phyloP scores from a whole-genome alignment of 208 protist genomes.

The Wallacemonas rigidus region DNA sequence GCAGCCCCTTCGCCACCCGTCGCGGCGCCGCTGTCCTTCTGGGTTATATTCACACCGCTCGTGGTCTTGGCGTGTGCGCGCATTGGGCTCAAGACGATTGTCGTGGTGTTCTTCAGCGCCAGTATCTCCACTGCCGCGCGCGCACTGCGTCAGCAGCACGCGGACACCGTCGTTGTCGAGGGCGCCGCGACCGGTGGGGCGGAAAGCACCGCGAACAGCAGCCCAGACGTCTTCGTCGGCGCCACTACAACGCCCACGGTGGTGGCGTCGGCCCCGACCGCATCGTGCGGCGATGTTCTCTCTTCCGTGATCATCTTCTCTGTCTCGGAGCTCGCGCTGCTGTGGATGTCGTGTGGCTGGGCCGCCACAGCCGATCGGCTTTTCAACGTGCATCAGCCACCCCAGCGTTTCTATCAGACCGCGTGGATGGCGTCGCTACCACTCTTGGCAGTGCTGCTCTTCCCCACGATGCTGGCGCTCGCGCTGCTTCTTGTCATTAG shows the following conservation, averaged over 20 bases:
- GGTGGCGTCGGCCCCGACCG: background rate
- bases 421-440: constrained; percentile 17
- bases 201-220: background rate
- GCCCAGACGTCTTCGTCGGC: background rate
- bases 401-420: constrained; percentile 12
- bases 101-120: constrained; percentile 29
- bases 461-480: constrained; percentile 9
- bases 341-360: constrained; percentile 17
- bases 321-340: constrained; percentile 3
- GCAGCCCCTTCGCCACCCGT: constrained; percentile 11
- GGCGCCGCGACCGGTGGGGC: background rate
- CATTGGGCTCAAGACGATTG: constrained; percentile 48
- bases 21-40: constrained; percentile 40
- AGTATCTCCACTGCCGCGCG: constrained; percentile 15
- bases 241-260: background rate
- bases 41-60: constrained; percentile 56
- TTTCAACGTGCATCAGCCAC: constrained; percentile 15
- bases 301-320: constrained; percentile 8
- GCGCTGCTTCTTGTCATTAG: background rate
- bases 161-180: constrained; percentile 3
- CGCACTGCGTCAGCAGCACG: background rate
- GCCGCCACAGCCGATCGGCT: constrained; percentile 12
- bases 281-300: constrained; percentile 2
- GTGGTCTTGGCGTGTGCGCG: constrained; percentile 36
- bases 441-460: constrained; percentile 4